These are phyloP conservation scores for Colletotrichum eleusines DNA, from an alignment of 2,329 filamentous ascomycete genomes.

Conservation along the genomic window DNA sequence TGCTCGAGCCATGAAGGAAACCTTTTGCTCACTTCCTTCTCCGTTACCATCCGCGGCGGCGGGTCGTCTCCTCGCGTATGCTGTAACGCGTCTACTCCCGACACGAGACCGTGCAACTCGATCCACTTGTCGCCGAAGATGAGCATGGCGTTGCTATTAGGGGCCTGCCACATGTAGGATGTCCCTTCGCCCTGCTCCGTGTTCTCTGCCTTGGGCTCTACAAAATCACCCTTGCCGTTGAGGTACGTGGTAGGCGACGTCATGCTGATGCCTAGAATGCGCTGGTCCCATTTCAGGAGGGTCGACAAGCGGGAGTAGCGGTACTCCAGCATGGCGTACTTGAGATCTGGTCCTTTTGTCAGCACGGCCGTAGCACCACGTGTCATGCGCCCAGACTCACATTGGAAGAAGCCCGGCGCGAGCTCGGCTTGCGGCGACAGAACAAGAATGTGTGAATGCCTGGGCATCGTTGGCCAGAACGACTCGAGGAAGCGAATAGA, in stretches of 20 bases:
- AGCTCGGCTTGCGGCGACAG: constrained; percentile 86
- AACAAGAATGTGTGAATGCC: constrained; percentile 81
- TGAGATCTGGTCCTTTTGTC: constrained; percentile 66
- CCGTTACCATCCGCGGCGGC: constrained; percentile 55
- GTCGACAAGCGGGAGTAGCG: constrained; percentile 71
- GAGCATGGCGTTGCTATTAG: constrained; percentile 83
- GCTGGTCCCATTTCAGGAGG: constrained; percentile 59
- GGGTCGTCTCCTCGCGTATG: constrained; percentile 48
- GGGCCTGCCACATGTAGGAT: constrained; percentile 87
- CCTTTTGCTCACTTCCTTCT: constrained; percentile 74
- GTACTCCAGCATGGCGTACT: constrained; percentile 82
- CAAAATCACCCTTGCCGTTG: constrained; percentile 70
- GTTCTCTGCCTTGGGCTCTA: constrained; percentile 53
- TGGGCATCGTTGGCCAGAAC: constrained; percentile 80
- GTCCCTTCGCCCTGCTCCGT: constrained; percentile 54
- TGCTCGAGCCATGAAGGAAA: constrained; percentile 85
- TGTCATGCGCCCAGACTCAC: constrained; percentile 52
- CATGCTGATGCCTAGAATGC: constrained; percentile 83
- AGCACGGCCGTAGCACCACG: background rate
- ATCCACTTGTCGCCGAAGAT: constrained; percentile 89
- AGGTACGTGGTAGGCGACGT: constrained; percentile 76
- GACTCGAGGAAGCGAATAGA: constrained; percentile 84
- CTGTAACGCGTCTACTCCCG: constrained; percentile 67
- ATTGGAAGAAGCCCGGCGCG: constrained; percentile 86
- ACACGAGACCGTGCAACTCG: constrained; percentile 85